A percentile compares a stretch with the other conserved stretches of the same genome.
Evolutionary conservation across 352 stramenopile species (phyloP).

Genomic region (Phytophthora multivora): DNA sequence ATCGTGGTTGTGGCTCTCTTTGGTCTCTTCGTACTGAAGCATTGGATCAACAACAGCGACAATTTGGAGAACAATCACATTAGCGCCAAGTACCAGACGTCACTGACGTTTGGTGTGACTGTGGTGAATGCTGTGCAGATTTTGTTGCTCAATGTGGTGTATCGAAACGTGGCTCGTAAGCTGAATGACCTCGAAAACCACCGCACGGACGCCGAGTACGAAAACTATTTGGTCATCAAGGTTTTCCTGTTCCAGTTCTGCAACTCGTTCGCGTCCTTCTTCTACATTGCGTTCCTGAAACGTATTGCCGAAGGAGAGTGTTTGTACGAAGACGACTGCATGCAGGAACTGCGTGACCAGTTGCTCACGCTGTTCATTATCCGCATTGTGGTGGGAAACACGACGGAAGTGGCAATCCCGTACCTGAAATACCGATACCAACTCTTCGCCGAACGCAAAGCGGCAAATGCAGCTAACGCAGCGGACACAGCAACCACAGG

Average conservation of each 20-base stretch:
- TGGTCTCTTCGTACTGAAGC: constrained; percentile 78
- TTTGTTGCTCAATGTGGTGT: constrained; percentile 92
- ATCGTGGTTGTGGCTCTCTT: constrained; percentile 73
- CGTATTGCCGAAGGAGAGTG: constrained; percentile 68
- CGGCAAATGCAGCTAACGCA: constrained; percentile 4
- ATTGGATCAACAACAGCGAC: constrained; percentile 65
- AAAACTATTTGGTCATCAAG: constrained; percentile 96
- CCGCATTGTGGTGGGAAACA: constrained; percentile 92
- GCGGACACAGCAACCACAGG: not conserved
- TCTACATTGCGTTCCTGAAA: constrained; percentile 93
- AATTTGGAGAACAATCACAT: constrained; percentile 38
- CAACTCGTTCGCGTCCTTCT: constrained; percentile 97
- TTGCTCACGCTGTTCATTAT: constrained; percentile 93
- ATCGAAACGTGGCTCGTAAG: constrained; percentile 89
- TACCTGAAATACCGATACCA: constrained; percentile 82
- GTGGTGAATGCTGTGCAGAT: constrained; percentile 90
- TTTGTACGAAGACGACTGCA: constrained; percentile 73
- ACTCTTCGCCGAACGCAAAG: constrained; percentile 54
- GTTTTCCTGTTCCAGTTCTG: constrained; percentile 98
- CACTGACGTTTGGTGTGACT: constrained; percentile 56
- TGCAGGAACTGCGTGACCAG: constrained; percentile 91
- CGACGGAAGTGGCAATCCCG: constrained; percentile 87
- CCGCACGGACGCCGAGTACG: constrained; percentile 87
- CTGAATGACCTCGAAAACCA: constrained; percentile 96
- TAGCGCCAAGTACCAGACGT: constrained; percentile 42